phyloP scores from a whole-genome alignment of 176 grass and related monocot species.

The Oryza rufipogon region DNA sequence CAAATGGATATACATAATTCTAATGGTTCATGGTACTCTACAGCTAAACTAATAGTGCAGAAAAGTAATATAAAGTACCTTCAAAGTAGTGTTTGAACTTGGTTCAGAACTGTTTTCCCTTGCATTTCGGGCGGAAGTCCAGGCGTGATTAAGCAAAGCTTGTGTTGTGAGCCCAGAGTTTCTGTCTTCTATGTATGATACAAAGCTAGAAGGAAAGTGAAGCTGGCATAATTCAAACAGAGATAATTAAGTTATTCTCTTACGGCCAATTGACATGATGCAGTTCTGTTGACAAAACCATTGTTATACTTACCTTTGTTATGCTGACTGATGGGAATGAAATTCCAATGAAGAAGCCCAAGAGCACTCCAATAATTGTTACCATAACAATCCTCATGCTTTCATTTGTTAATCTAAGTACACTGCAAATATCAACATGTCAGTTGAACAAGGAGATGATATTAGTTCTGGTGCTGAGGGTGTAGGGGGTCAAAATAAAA shows the following conservation, averaged over 20 bases:
- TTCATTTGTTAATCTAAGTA: conserved; percentile 67
- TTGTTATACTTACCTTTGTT: conserved; percentile 50
- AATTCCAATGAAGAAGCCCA: conserved; percentile 80
- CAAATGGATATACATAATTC: not conserved
- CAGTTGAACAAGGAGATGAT: not conserved
- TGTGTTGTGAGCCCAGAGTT: conserved; percentile 70
- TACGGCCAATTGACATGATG: not conserved
- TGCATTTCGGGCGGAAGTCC: conserved; percentile 59
- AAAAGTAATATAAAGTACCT: conserved; percentile 44
- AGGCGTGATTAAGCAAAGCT: conserved; percentile 72
- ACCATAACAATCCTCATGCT: conserved; percentile 70
- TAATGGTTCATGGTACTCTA: conserved; percentile 9
- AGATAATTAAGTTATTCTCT: conserved; percentile 24
- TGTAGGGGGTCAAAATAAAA: not conserved
- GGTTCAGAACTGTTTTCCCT: conserved; percentile 50
- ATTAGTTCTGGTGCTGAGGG: not conserved
- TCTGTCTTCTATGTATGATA: conserved; percentile 60
- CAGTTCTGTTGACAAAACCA: not conserved
- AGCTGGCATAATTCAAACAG: conserved; percentile 59
- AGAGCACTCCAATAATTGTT: conserved; percentile 54
- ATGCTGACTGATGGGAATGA: conserved; percentile 76
- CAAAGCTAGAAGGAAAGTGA: conserved; percentile 73
- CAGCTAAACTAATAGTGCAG: not conserved
- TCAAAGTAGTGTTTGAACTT: conserved; percentile 54
- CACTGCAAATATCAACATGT: conserved; percentile 22